Conservation (phyloP, 2,329 filamentous ascomycete species). For the Botrytis deweyae region DNA sequence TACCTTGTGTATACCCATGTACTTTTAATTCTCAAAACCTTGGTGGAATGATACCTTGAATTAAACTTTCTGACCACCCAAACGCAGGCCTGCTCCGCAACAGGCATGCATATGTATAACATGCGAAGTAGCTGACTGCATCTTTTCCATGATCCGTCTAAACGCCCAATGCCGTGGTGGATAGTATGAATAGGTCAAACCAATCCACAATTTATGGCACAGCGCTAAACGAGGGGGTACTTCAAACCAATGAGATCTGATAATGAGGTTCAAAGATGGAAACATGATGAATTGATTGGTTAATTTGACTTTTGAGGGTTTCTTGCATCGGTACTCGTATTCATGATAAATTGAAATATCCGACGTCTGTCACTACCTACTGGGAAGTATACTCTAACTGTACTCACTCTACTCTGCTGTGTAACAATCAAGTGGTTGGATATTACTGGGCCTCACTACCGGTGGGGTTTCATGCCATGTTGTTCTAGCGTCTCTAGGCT, state of each 20-base stretch:
- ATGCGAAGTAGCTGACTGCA: background rate
- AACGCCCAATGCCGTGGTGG: background rate
- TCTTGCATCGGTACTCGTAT: background rate
- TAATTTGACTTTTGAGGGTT: background rate
- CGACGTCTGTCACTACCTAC: background rate
- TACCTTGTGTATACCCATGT: background rate
- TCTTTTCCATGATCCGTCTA: background rate
- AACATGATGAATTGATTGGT: background rate
- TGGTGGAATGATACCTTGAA: background rate
- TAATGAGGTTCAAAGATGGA: background rate
- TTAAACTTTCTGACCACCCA: background rate
- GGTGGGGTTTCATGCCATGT: background rate
- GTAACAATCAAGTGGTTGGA: background rate
- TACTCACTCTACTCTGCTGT: background rate
- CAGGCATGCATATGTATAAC: background rate
- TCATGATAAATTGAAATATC: background rate
- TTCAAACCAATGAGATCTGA: background rate
- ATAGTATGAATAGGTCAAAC: background rate
- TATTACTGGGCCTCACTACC: background rate
- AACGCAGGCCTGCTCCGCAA: background rate
- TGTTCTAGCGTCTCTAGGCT: background rate
- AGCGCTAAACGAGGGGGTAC: background rate
- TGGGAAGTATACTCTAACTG: background rate
- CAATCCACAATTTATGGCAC: background rate
- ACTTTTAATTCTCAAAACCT: background rate